Conservation (phyloP, 2,329 filamentous ascomycete genomes). For the Endoconidiophora polonica region DNA sequence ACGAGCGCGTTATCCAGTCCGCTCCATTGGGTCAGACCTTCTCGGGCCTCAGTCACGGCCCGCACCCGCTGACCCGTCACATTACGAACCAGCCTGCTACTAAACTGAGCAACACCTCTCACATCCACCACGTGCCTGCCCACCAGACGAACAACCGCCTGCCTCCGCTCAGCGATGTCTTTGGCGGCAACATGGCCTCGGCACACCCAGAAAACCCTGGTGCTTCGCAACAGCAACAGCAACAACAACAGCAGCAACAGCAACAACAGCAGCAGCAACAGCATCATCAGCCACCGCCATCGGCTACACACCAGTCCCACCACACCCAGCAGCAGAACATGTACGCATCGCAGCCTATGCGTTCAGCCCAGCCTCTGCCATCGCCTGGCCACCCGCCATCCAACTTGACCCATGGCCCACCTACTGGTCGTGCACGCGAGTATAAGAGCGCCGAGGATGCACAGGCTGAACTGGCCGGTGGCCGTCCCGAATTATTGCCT, state of each 20-base stretch:
- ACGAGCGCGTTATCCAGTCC: slow-evolving; percentile 91
- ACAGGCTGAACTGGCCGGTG: slow-evolving; percentile 74
- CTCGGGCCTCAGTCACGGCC: slow-evolving; percentile 62
- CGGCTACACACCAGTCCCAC: slow-evolving; percentile 17
- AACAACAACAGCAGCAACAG: background rate
- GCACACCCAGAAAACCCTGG: slow-evolving; percentile 37
- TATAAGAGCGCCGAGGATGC: slow-evolving; percentile 94
- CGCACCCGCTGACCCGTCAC: slow-evolving; percentile 60
- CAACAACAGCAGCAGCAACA: slow-evolving; percentile 3
- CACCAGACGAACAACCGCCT: slow-evolving; percentile 82
- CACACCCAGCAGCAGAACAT: slow-evolving; percentile 17
- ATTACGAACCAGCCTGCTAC: slow-evolving; percentile 60
- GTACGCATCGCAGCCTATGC: slow-evolving; percentile 36
- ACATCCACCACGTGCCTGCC: slow-evolving; percentile 80
- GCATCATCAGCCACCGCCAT: slow-evolving; percentile 16
- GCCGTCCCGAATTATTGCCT: slow-evolving; percentile 80
- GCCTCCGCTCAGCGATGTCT: slow-evolving; percentile 87
- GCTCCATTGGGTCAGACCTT: slow-evolving; percentile 91
- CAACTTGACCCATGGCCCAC: slow-evolving; percentile 30
- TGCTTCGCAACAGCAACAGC: background rate
- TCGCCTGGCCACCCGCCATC: slow-evolving; percentile 56
- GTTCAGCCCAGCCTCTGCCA: slow-evolving; percentile 46
- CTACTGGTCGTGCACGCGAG: slow-evolving; percentile 55
- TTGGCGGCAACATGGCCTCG: slow-evolving; percentile 55
- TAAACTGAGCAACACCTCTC: slow-evolving; percentile 65